These are phyloP conservation scores for Heterobasidion irregulare DNA, from an alignment of 1,284 basidiomycete species.

Conservation along the genomic window DNA sequence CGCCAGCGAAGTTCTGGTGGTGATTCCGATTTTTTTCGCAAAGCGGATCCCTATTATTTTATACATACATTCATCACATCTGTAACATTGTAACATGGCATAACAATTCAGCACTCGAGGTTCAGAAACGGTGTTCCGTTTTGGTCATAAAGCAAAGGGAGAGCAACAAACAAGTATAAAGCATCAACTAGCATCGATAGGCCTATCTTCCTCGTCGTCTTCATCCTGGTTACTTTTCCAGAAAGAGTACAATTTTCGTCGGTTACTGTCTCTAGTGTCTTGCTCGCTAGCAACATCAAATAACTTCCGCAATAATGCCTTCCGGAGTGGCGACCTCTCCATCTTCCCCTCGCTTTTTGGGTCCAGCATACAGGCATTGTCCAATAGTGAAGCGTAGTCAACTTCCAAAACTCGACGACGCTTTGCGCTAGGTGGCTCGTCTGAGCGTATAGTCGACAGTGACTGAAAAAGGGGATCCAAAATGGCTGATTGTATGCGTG, in stretches of 20 bases:
- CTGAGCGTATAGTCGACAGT: constrained; percentile 23
- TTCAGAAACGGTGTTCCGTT: too few species aligned
- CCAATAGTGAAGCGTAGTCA: constrained; percentile 32
- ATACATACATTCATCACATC: neutral
- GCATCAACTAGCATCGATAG: constrained; percentile 7
- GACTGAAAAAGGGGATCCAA: constrained; percentile 57
- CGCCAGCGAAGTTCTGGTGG: constrained; percentile 1
- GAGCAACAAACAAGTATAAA: neutral
- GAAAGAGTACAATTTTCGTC: constrained; percentile 75
- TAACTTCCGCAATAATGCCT: constrained; percentile 51
- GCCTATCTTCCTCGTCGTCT: constrained; percentile 4
- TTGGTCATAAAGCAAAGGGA: too few species aligned
- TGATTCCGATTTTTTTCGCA: neutral
- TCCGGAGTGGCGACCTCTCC: constrained; percentile 36
- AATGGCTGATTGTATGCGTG: constrained; percentile 57
- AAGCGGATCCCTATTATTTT: neutral
- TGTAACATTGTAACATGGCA: neutral
- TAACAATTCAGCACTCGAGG: too few species aligned
- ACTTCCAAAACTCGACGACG: constrained; percentile 28
- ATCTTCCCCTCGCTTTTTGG: constrained; percentile 29
- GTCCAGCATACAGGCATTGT: constrained; percentile 40
- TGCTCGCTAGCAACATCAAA: constrained; percentile 74
- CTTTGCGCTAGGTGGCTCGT: constrained; percentile 29
- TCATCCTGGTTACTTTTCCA: constrained; percentile 55
- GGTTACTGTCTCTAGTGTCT: constrained; percentile 69